phyloP scores from a whole-genome alignment of 805 yeast species.

The Cyberlindnera subsufficiens region DNA sequence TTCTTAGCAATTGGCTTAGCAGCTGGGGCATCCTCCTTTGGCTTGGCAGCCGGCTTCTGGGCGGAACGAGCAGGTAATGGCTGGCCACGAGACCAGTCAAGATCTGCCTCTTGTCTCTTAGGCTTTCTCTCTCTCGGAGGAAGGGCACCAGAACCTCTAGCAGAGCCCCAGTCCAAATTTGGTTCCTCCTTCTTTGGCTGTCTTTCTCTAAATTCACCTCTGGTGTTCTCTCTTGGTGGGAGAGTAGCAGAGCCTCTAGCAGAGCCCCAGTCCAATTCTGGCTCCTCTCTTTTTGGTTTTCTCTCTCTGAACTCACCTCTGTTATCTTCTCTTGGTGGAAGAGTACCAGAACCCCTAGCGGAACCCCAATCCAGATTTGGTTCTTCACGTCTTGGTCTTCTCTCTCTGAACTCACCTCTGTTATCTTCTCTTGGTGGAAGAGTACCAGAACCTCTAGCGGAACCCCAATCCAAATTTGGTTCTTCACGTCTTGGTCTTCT shows the following conservation, averaged over 20 bases:
- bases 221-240: constrained; percentile 20
- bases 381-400: constrained; percentile 27
- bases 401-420: constrained; percentile 29
- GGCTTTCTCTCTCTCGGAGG: constrained; percentile 27
- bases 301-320: constrained; percentile 21
- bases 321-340: constrained; percentile 31
- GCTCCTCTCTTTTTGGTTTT: constrained; percentile 40
- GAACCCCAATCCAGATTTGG: constrained; percentile 41
- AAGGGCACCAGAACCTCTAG: constrained; percentile 19
- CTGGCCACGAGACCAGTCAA: constrained; percentile 28
- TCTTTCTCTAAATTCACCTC: constrained; percentile 25
- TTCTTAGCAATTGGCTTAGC: constrained; percentile 30
- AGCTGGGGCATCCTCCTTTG: constrained; percentile 9
- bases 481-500: constrained; percentile 39
- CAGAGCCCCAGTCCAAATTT: constrained; percentile 41
- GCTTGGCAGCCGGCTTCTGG: constrained; percentile 6
- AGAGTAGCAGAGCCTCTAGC: constrained; percentile 27
- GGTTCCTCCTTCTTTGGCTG: constrained; percentile 31
- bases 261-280: constrained; percentile 55
- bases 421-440: constrained; percentile 23
- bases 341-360: constrained; percentile 29
- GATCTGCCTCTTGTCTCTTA: constrained; percentile 30
- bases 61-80: constrained; percentile 16
- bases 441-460: constrained; percentile 28
- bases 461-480: constrained; percentile 57